Percentiles rank a stretch among this genome's conserved stretches.
These are phyloP conservation scores for Arthrobotrys iridis DNA, from an alignment of 2,329 filamentous ascomycete species.

Conservation along the genomic window DNA sequence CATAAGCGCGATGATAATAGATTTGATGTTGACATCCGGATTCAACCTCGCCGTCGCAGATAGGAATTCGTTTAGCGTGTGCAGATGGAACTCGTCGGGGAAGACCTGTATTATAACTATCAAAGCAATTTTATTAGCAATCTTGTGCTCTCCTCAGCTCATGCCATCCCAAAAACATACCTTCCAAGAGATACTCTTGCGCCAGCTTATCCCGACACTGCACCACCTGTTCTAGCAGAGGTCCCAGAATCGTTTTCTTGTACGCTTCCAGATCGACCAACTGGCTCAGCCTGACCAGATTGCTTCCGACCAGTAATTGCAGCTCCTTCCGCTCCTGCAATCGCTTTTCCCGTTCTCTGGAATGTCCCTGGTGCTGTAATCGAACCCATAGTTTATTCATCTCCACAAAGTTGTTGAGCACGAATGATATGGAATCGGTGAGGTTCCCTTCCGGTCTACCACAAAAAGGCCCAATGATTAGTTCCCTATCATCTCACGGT, in stretches of 20 bases:
- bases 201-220: constrained; percentile 96
- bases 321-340: constrained; percentile 95
- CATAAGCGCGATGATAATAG: constrained; percentile 98
- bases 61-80: constrained; percentile 94
- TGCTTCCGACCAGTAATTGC: constrained; percentile 94
- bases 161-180: constrained; percentile 61
- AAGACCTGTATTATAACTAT: constrained; percentile 97
- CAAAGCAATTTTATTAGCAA: constrained; percentile 29
- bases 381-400: constrained; percentile 99
- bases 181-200: constrained; percentile 94
- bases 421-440: constrained; percentile 97
- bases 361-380: constrained; percentile 96
- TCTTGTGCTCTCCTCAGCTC: not conserved
- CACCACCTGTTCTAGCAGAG: constrained; percentile 93
- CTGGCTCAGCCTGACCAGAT: constrained; percentile 92
- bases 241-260: constrained; percentile 86
- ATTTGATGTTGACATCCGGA: constrained; percentile 96
- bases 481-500: not conserved
- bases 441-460: constrained; percentile 85
- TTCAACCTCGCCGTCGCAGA: constrained; percentile 92
- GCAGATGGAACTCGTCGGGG: constrained; percentile 96
- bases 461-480: not conserved
- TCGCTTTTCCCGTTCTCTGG: constrained; percentile 88
- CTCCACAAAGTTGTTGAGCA: constrained; percentile 98
- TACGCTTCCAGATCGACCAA: constrained; percentile 94